These are phyloP conservation scores for Thelephora ganbajun DNA, from an alignment of 768 basidiomycete genomes.

Conservation along the genomic window DNA sequence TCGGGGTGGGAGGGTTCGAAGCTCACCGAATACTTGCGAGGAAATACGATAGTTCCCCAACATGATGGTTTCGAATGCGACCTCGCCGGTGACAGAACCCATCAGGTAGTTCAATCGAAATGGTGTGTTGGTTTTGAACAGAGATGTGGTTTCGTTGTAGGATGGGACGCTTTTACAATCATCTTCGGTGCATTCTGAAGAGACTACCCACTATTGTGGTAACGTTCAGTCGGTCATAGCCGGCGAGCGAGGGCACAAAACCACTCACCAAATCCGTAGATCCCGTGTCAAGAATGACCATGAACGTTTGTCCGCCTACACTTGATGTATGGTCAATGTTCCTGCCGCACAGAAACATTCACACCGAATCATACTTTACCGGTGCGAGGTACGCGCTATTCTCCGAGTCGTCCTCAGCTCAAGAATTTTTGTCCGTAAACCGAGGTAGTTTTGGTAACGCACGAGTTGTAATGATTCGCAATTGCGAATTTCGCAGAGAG, in stretches of 20 bases:
- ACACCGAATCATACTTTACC: slow-evolving; percentile 16
- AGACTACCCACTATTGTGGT: slow-evolving; percentile 32
- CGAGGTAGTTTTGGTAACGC: slow-evolving; percentile 2
- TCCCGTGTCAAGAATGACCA: slow-evolving; percentile 39
- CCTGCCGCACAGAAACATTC: neutral
- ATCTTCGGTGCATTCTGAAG: slow-evolving; percentile 25
- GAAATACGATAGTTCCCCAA: slow-evolving; percentile 31
- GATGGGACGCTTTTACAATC: slow-evolving; percentile 32
- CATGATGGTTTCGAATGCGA: slow-evolving; percentile 31
- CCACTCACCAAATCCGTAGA: slow-evolving; percentile 38
- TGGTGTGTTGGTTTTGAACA: slow-evolving; percentile 16
- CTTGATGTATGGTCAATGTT: slow-evolving; percentile 13
- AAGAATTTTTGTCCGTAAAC: no score
- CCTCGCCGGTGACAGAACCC: slow-evolving; percentile 32
- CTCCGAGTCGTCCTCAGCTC: no score
- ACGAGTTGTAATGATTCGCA: slow-evolving; percentile 13
- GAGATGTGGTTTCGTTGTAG: slow-evolving; percentile 23
- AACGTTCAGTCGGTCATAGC: slow-evolving; percentile 1
- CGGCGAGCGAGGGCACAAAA: neutral
- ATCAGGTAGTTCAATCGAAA: slow-evolving; percentile 38
- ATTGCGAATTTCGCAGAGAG: slow-evolving; percentile 6
- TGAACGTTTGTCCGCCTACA: slow-evolving; percentile 28
- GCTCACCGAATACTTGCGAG: slow-evolving; percentile 34
- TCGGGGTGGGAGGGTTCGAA: neutral
- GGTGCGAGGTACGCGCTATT: slow-evolving; percentile 27